Evolutionary conservation across 108 stramenopile genomes (phyloP).

Genomic region (Fistulifera pelliculosa): DNA sequence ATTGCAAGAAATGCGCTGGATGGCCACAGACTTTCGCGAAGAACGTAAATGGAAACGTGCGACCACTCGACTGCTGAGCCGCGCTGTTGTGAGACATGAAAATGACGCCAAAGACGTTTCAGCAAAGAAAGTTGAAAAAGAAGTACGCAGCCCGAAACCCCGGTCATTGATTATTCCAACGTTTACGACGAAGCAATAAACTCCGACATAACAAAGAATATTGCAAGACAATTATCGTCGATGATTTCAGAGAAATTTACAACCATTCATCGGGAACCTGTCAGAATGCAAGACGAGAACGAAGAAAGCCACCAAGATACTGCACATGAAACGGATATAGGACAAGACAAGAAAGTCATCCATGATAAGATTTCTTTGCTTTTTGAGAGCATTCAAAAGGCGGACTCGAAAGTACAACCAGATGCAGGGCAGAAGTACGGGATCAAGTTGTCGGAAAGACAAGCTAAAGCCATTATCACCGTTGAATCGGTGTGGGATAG

Average conservation of each 20-base stretch:
- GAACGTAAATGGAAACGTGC: slow-evolving; percentile 85
- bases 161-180: too few species aligned
- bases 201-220: not conserved
- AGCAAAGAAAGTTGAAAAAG: not conserved
- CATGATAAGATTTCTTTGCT: too few species aligned
- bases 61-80: slow-evolving; percentile 22
- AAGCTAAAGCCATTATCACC: not conserved
- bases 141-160: not conserved
- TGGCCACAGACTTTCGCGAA: slow-evolving; percentile 80
- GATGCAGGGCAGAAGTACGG: too few species aligned
- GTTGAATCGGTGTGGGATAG: not conserved
- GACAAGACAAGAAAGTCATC: too few species aligned
- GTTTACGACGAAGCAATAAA: slow-evolving; percentile 3
- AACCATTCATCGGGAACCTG: slow-evolving; percentile 4
- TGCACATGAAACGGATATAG: too few species aligned
- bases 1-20: slow-evolving; percentile 84
- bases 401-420: too few species aligned
- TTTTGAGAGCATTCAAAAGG: too few species aligned
- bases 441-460: not conserved
- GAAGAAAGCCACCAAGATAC: not conserved
- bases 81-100: not conserved
- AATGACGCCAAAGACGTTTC: not conserved
- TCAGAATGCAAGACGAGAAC: not conserved
- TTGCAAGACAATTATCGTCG: slow-evolving; percentile 3
- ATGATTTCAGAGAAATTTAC: slow-evolving; percentile 13